phyloP scores from a whole-genome alignment of 371 early-diverging fungal genomes.

The Mucor velutinosus region DNA sequence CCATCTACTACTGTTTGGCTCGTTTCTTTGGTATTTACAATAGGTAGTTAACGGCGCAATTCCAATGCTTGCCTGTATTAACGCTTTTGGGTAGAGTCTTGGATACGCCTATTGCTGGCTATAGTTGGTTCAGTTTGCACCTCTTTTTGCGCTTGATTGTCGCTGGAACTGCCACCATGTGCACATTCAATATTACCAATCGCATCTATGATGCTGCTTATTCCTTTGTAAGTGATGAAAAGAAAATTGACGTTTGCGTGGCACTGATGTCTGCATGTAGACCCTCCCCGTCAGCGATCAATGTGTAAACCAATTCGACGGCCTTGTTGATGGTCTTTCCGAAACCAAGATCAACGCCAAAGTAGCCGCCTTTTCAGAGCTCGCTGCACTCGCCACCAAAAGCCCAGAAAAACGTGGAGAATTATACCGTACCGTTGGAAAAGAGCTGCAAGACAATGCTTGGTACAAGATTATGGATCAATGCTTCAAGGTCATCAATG shows the following conservation, averaged over 20 bases:
- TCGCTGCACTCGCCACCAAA: constrained; percentile 40
- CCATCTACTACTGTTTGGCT: constrained; percentile 34
- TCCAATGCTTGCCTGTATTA: too few species aligned
- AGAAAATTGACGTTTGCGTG: background rate
- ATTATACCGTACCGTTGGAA: constrained; percentile 38
- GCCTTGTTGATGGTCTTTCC: constrained; percentile 18
- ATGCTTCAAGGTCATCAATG: constrained; percentile 41
- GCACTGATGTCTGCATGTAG: constrained; percentile 1
- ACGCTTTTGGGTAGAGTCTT: constrained; percentile 32
- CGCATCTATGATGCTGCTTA: constrained; percentile 44
- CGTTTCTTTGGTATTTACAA: constrained; percentile 28
- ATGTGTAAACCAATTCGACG: constrained; percentile 18
- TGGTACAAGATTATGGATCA: constrained; percentile 52
- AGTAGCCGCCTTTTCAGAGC: constrained; percentile 52
- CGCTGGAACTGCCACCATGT: constrained; percentile 36
- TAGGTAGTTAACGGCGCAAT: constrained; percentile 25
- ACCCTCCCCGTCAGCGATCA: constrained; percentile 1
- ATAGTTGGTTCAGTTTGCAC: constrained; percentile 46
- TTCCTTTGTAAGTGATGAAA: constrained; percentile 11
- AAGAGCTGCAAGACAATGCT: constrained; percentile 34
- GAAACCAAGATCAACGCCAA: constrained; percentile 12
- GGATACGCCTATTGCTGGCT: constrained; percentile 42
- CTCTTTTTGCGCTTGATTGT: constrained; percentile 43
- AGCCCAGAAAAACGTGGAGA: constrained; percentile 32
- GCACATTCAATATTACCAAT: constrained; percentile 45